Evolutionary conservation across 2,329 filamentous ascomycete species (phyloP).

Genomic region (Lecanoromycetidae sp.): DNA sequence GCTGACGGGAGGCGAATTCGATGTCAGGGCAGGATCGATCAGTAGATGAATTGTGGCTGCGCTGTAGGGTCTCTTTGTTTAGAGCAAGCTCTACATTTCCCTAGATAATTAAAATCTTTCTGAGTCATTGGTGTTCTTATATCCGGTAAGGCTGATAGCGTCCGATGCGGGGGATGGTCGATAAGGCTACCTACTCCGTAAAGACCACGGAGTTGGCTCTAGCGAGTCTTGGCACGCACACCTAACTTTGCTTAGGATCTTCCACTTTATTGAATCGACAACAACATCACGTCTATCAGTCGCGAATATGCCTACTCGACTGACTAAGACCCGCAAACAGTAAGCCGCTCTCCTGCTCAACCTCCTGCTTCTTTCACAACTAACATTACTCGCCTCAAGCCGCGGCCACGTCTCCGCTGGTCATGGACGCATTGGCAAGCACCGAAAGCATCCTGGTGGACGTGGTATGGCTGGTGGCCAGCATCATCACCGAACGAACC

Average conservation of each 20-base stretch:
- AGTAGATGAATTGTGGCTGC: no score
- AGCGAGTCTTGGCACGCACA: slow-evolving; percentile 14
- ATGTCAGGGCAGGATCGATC: no score
- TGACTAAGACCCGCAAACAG: slow-evolving; percentile 19
- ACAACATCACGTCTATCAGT: not conserved
- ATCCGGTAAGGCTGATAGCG: no score
- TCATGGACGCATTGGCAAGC: slow-evolving; percentile 94
- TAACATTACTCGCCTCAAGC: slow-evolving; percentile 34
- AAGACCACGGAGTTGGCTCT: no score
- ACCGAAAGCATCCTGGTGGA: slow-evolving; percentile 80
- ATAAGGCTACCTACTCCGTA: no score
- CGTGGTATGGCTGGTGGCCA: slow-evolving; percentile 92
- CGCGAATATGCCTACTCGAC: slow-evolving; percentile 18
- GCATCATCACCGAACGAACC: slow-evolving; percentile 93
- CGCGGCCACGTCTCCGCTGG: slow-evolving; percentile 97
- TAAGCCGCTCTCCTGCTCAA: not conserved
- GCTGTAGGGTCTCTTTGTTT: no score
- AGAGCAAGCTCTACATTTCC: no score
- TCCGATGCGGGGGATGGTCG: no score
- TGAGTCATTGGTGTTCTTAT: no score
- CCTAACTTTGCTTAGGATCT: not conserved
- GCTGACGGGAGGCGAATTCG: no score
- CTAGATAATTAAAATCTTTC: no score
- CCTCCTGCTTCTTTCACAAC: not conserved
- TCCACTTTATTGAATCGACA: not conserved